Evolutionary conservation across 768 basidiomycete species (phyloP).

Genomic region (Mycena albidolilacea): DNA sequence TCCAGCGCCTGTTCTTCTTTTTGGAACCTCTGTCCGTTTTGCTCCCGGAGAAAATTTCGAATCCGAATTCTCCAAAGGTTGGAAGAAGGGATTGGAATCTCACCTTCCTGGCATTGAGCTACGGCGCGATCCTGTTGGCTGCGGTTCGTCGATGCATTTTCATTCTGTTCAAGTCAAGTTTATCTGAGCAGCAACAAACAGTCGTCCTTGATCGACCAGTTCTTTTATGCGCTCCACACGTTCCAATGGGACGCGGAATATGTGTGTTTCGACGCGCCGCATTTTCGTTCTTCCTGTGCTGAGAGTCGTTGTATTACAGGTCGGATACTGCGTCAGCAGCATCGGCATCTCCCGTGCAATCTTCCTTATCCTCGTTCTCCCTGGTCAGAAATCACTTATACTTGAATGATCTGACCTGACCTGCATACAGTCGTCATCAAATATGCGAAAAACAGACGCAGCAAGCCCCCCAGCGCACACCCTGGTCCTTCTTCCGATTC

Average conservation of each 20-base stretch:
- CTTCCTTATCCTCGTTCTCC: constrained; percentile 70
- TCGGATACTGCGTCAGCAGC: constrained; percentile 81
- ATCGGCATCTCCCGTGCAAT: constrained; percentile 68
- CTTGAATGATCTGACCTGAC: background rate
- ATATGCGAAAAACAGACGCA: constrained; percentile 59
- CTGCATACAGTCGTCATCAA: constrained; percentile 58
- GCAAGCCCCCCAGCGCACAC: constrained; percentile 43
- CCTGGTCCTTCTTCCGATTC: background rate
- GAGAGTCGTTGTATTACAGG: constrained; percentile 50
- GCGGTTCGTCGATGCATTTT: constrained; percentile 53
- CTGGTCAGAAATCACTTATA: constrained; percentile 60
- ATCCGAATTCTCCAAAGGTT: constrained; percentile 48
- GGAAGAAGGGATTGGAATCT: constrained; percentile 75
- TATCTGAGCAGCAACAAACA: constrained; percentile 43
- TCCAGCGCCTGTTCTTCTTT: constrained; percentile 70
- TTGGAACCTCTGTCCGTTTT: constrained; percentile 82
- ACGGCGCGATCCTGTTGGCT: constrained; percentile 63
- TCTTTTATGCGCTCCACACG: constrained; percentile 74
- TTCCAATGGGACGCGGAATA: constrained; percentile 73
- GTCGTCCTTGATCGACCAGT: constrained; percentile 71
- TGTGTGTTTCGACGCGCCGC: background rate
- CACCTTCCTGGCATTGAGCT: constrained; percentile 66
- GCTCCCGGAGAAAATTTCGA: constrained; percentile 56
- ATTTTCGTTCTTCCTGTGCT: background rate
- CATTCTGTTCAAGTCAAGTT: background rate